Percentiles rank a stretch among this genome's conserved stretches.
Conservation (phyloP, 352 stramenopile species). For the Blastocystis sp. region DNA sequence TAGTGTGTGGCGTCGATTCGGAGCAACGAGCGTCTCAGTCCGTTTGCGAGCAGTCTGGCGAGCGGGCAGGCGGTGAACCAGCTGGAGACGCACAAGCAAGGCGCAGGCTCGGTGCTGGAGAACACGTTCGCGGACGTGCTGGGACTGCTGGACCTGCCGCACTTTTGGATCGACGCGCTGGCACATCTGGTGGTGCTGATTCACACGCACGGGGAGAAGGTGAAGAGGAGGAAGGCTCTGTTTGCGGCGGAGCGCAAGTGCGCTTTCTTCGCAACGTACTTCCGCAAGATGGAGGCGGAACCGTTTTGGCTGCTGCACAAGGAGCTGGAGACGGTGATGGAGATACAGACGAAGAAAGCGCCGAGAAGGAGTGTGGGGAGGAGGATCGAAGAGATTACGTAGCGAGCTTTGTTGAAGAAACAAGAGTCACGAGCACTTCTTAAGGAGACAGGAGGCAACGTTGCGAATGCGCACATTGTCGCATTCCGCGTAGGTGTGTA, state of each 20-base stretch:
- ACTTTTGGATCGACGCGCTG: conserved; percentile 35
- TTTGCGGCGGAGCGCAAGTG: conserved; percentile 22
- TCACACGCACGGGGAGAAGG: neutral
- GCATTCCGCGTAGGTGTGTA: conserved; percentile 15
- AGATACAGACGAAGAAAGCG: neutral
- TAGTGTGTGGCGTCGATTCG: neutral
- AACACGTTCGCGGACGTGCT: neutral
- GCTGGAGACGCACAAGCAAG: neutral
- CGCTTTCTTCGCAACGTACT: conserved; percentile 13
- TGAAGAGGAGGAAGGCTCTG: neutral
- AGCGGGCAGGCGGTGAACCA: neutral
- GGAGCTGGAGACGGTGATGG: conserved; percentile 25
- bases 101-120: neutral
- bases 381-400: conserved; percentile 6
- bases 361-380: neutral
- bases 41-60: neutral
- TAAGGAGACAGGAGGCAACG: conserved; percentile 19
- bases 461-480: conserved; percentile 31
- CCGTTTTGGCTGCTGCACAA: conserved; percentile 38
- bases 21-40: neutral
- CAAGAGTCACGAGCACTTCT: too few species aligned
- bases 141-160: conserved; percentile 10
- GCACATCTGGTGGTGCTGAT: conserved; percentile 19
- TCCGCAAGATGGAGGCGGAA: conserved; percentile 18
- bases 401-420: neutral